A percentile compares a stretch with the other conserved stretches of the same genome.
phyloP scores from a whole-genome alignment of 805 yeast genomes.

The Candida gorgasii region DNA sequence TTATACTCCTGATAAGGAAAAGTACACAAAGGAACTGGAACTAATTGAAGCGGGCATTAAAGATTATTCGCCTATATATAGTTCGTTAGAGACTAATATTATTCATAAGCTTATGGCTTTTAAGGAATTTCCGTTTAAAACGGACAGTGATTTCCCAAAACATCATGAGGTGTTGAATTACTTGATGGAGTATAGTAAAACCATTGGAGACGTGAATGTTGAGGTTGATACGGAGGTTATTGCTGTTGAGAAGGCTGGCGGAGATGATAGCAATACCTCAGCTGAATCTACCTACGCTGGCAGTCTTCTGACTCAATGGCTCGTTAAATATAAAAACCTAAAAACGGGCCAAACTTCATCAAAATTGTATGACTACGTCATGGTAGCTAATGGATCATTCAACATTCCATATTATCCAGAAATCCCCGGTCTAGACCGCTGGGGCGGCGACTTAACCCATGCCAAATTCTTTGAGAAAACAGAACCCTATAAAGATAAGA shows the following conservation, averaged over 20 bases:
- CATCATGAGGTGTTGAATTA: slow-evolving; percentile 64
- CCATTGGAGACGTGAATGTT: slow-evolving; percentile 16
- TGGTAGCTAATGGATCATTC: slow-evolving; percentile 41
- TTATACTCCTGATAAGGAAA: slow-evolving; percentile 12
- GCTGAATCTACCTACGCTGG: no score
- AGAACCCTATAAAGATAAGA: slow-evolving; percentile 30
- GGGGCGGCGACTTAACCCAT: slow-evolving; percentile 25
- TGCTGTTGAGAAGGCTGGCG: slow-evolving; percentile 12
- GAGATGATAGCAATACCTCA: neutral
- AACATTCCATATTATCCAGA: slow-evolving; percentile 37
- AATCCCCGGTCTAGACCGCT: slow-evolving; percentile 30
- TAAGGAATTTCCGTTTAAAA: slow-evolving; percentile 19
- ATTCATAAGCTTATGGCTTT: slow-evolving; percentile 66
- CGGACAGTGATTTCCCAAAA: slow-evolving; percentile 54
- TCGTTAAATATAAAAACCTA: slow-evolving; percentile 13
- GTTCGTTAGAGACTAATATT: slow-evolving; percentile 68
- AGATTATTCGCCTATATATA: slow-evolving; percentile 55
- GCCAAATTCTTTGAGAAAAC: slow-evolving; percentile 32
- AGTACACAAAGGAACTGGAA: slow-evolving; percentile 9
- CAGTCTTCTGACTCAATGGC: no score
- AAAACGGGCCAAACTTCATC: slow-evolving; percentile 2
- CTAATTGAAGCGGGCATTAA: slow-evolving; percentile 15
- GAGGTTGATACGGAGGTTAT: slow-evolving; percentile 18
- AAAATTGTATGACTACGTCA: slow-evolving; percentile 35
- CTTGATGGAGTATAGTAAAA: slow-evolving; percentile 52